Base-by-base conservation (phyloP, 805 yeast species). In the Sporopachydermia quercuum region DNA sequence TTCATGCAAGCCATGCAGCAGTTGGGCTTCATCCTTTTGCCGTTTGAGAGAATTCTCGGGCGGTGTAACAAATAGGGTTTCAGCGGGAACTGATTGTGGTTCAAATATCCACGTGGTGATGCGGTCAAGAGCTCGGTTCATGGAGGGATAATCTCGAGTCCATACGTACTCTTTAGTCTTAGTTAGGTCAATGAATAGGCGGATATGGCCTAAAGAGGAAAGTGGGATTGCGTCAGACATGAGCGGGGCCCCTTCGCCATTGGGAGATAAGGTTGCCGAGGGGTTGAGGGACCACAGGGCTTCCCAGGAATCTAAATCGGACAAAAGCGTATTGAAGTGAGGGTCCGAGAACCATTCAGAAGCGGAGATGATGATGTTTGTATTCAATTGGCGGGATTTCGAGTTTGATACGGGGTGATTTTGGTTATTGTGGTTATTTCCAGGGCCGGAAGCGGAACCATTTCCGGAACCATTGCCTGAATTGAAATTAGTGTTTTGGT, bases 151-250 rank as follows among this genome's bases (percentile, higher is more conserved):
- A 37, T 61, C 61, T 33, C 62, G 58, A 6, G 45, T 43, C 69
- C 70, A 66, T 40, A 66, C 48, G 5, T 53, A 51, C 19, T 55
- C 61, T 41, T 62, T 61, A 15, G 57, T 57, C 13, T 50, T 50
- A 4, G 60, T 47, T 36, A 63, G 42, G 37, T 61, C 65, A 39
- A 66, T 50, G 41, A 53, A 50, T 19, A 49, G 52, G 19, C 48
- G 60, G 45, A 51, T 60, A 45, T 50, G 63, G 33, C 52, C 65
- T 48, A 47, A 56, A 16, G 58, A 61, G 37, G 54, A 57, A 34
- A 65, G 45, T 5, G 65, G 60, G 15, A 63, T 60, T 14, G 68
- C 61, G 37, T 64, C 69, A 40, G 60, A 49, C 58, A 61, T 61
- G 18, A 65, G 45, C 1, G 60, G 63, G 1, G 62, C 62, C 39